phyloP scores from a whole-genome alignment of 345 rosid species.

The Salix suchowensis region DNA sequence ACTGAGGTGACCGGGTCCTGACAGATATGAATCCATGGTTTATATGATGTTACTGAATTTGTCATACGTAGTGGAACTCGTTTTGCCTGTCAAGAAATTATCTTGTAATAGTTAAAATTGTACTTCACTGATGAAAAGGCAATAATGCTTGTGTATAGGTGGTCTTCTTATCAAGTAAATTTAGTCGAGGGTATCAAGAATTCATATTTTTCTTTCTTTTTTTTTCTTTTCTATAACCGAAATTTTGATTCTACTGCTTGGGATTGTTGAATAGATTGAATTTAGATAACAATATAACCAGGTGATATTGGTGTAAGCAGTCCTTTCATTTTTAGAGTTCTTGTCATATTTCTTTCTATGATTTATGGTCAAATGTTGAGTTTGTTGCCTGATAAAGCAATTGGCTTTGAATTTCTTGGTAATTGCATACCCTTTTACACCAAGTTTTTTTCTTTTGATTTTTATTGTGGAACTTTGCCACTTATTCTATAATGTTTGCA shows the following conservation, averaged over 20 bases:
- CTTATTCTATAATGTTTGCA: too few species aligned
- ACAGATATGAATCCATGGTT: not conserved
- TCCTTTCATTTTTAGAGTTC: too few species aligned
- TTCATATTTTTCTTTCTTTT: not conserved
- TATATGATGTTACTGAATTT: not conserved
- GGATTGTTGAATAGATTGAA: too few species aligned
- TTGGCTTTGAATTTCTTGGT: too few species aligned
- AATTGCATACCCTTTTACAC: too few species aligned
- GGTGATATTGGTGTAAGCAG: too few species aligned
- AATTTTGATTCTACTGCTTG: not conserved
- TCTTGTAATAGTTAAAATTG: not conserved
- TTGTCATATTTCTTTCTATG: too few species aligned
- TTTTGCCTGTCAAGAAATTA: not conserved
- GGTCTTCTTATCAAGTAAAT: not conserved
- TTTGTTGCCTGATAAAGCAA: too few species aligned
- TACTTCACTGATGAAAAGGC: not conserved
- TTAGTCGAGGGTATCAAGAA: not conserved
- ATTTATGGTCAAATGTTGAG: too few species aligned
- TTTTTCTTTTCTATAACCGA: not conserved
- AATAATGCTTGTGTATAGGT: not conserved
- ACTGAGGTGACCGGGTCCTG: constrained; percentile 3
- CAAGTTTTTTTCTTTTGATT: too few species aligned
- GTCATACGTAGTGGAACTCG: not conserved
- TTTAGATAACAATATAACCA: too few species aligned
- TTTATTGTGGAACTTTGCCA: too few species aligned